Base-by-base conservation (phyloP, 2,329 filamentous ascomycete species). In the Apiospora aurea region DNA sequence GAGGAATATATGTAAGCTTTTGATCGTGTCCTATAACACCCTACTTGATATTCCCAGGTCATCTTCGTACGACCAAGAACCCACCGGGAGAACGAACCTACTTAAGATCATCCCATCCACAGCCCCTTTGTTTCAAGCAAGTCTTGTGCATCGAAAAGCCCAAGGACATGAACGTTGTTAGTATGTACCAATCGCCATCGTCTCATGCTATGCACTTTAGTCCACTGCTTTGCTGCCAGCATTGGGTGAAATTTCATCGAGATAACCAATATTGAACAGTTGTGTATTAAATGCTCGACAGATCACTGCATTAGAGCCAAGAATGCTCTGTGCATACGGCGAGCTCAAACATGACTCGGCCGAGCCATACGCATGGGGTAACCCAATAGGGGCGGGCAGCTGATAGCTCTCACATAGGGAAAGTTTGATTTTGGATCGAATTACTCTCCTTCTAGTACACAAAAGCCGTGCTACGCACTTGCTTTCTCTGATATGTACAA, bases 401-500 rank as follows among this genome's bases (percentile, higher is more conserved):
- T 68, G 43, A 47, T 68, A 64, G 57, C 41, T 68, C 41, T 47
- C 41, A 68, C 66, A 68, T 46, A 68, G 66, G 66, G 66, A 34
- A 68, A 46, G 44, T 68, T 44, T 47, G 41, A 68, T 46, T 68
- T n/a, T 47, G 70, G 47, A 68, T 73, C 64, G 46, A 71, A 70
- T 72, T 72, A 67, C 70, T 47, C 64, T 69, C 72, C 67, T 73
- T 72, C 72, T 73, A 73, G 72, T 73, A 73, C 72, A 72, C 72
- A 72, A 72, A 71, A 70, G 70, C 68, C 70, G 34, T 69, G 47
- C 70, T 64, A 61, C 43, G 72, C 70, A 72, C 64, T 68, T 68
- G 72, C 72, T 70, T 70, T 69, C 67, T 73, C 70, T 73, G 49
- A 49, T 64, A 70, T 70, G 69, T 68, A 68, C 66, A 68, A 44